These are phyloP conservation scores for Alternaria arborescens DNA, from an alignment of 2,329 filamentous ascomycete genomes.

Conservation along the genomic window DNA sequence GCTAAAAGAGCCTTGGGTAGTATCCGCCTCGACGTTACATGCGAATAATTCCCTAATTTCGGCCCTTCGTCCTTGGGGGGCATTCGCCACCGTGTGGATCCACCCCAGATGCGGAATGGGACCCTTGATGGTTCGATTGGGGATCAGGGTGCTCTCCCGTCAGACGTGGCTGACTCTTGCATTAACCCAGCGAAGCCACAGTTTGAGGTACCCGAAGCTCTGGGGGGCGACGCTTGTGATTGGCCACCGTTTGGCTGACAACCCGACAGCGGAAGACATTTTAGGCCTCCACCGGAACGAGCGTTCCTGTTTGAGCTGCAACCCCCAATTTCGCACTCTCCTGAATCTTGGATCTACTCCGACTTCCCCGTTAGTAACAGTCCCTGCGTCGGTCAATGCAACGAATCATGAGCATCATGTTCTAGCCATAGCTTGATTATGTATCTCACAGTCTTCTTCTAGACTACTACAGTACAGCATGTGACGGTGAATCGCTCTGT, in stretches of 20 bases:
- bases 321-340: constrained; percentile 7
- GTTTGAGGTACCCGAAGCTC: constrained; percentile 18
- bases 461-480: neutral
- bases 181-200: constrained; percentile 23
- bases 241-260: constrained; percentile 21
- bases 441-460: neutral
- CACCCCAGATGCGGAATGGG: constrained; percentile 8
- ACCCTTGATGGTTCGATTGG: constrained; percentile 5
- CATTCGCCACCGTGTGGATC: constrained; percentile 11
- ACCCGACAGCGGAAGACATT: constrained; percentile 18
- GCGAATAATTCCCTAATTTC: constrained; percentile 21
- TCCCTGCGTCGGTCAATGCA: constrained; percentile 4
- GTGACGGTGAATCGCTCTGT: neutral
- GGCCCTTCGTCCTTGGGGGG: constrained; percentile 9
- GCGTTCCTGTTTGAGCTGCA: constrained; percentile 8
- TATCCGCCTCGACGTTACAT: constrained; percentile 25
- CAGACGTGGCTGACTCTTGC: constrained; percentile 30
- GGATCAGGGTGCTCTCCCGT: constrained; percentile 14
- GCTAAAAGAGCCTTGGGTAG: constrained; percentile 23
- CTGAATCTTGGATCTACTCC: constrained; percentile 9
- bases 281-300: constrained; percentile 18
- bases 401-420: constrained; percentile 20
- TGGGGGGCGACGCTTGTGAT: constrained; percentile 17
- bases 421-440: neutral
- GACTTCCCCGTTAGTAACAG: constrained; percentile 10